Evolutionary conservation across 768 basidiomycete species (phyloP).

Genomic region (Russula olivacea): DNA sequence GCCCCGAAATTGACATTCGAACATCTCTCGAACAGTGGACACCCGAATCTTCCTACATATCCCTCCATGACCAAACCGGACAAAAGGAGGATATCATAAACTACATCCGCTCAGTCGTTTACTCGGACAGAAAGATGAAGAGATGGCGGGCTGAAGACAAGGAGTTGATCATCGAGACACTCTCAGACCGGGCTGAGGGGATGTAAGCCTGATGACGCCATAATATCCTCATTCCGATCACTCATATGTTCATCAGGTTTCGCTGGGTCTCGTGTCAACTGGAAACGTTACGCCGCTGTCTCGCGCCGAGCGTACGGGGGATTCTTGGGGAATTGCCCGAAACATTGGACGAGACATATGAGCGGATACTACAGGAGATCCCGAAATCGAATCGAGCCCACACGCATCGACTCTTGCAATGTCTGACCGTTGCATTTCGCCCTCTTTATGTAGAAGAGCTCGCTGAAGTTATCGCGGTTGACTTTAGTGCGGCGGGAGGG

Average conservation of each 20-base stretch:
- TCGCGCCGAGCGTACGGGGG: neutral
- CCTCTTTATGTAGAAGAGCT: neutral
- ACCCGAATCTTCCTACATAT: neutral
- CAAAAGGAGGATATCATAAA: too few species aligned
- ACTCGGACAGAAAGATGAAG: too few species aligned
- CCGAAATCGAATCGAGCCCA: neutral
- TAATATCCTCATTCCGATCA: neutral
- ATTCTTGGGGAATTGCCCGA: neutral
- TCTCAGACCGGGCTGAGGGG: neutral
- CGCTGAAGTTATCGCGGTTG: neutral
- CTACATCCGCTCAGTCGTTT: too few species aligned
- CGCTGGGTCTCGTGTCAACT: neutral
- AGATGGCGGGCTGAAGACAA: too few species aligned
- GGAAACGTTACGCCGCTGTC: neutral
- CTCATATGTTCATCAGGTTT: neutral
- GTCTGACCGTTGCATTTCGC: too few species aligned
- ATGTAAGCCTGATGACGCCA: neutral
- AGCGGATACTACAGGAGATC: neutral
- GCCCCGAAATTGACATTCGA: neutral
- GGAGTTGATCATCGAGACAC: too few species aligned
- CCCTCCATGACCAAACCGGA: neutral
- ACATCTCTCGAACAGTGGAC: neutral
- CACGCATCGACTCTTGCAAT: neutral
- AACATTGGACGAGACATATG: neutral
- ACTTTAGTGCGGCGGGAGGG: neutral